These are phyloP conservation scores for Kockiozyma suomiensis DNA, from an alignment of 805 yeast genomes.

Conservation along the genomic window DNA sequence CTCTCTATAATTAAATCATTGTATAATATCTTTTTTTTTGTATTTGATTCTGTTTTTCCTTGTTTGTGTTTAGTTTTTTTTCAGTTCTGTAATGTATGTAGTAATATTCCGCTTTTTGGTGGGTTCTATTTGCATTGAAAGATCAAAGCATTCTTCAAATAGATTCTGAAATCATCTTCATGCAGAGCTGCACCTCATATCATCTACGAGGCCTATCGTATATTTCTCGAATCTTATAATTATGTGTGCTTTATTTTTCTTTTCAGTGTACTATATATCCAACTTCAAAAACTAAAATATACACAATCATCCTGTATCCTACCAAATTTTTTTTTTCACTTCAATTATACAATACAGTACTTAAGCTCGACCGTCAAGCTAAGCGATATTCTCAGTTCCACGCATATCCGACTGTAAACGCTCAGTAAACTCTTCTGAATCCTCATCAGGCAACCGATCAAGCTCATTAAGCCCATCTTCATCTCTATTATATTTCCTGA, in stretches of 20 bases:
- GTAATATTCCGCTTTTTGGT: background rate
- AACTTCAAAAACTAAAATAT: too few relatives aligned
- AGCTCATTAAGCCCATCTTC: constrained; percentile 63
- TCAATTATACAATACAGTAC: too few relatives aligned
- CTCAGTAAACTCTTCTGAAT: constrained; percentile 11
- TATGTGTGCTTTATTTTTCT: too few relatives aligned
- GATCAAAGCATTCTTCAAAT: background rate
- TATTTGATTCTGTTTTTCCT: background rate
- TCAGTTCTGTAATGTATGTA: background rate
- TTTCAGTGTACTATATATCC: too few relatives aligned
- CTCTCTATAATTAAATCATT: background rate
- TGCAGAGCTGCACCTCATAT: background rate
- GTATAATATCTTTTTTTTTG: background rate
- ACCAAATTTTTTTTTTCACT: too few relatives aligned
- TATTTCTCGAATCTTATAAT: too few relatives aligned
- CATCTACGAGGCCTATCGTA: too few relatives aligned
- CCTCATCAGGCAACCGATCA: constrained; percentile 40
- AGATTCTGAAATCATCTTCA: background rate
- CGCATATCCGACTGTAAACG: constrained; percentile 9
- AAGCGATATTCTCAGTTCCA: constrained; percentile 27
- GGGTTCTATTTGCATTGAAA: background rate
- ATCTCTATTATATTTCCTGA: constrained; percentile 55
- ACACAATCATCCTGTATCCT: too few relatives aligned
- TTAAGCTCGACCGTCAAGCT: background rate
- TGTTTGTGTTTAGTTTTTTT: background rate